phyloP scores from a whole-genome alignment of 2,329 filamentous ascomycete species.

The Epichloe bromicola region DNA sequence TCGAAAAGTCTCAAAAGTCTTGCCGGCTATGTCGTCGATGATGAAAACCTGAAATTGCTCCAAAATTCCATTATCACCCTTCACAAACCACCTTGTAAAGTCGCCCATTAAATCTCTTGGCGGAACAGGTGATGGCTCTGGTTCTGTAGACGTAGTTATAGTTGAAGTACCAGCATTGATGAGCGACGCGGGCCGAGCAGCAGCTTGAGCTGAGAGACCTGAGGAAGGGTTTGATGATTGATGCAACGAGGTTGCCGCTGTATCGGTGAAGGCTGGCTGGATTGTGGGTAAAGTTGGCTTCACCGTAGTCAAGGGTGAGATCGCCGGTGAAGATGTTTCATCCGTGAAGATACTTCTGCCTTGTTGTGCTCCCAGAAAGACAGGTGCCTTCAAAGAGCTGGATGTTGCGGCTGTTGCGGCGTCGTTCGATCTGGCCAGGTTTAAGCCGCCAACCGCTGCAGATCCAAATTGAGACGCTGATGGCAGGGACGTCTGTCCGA shows the following conservation, averaged over 20 bases:
- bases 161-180: not conserved
- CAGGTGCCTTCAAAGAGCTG: not conserved
- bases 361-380: not conserved
- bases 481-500: not conserved
- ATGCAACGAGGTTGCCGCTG: not conserved
- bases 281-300: not conserved
- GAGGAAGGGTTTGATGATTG: not conserved
- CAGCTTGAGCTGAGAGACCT: not conserved
- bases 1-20: conserved; percentile 28
- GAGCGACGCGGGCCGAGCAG: not conserved
- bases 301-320: not conserved
- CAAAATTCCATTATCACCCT: conserved; percentile 39
- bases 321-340: not conserved
- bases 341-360: not conserved
- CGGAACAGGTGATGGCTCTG: conserved; percentile 3
- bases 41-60: conserved; percentile 34
- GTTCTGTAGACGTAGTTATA: not conserved
- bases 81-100: conserved; percentile 41
- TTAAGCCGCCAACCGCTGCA: not conserved
- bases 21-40: conserved; percentile 30
- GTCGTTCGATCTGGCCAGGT: not conserved
- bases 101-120: conserved; percentile 31
- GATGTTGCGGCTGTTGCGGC: not conserved
- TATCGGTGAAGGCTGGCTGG: not conserved
- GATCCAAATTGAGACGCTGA: not conserved